Evolutionary conservation across 768 basidiomycete species (phyloP).

Genomic region (Tricholoma hemisulphureum): DNA sequence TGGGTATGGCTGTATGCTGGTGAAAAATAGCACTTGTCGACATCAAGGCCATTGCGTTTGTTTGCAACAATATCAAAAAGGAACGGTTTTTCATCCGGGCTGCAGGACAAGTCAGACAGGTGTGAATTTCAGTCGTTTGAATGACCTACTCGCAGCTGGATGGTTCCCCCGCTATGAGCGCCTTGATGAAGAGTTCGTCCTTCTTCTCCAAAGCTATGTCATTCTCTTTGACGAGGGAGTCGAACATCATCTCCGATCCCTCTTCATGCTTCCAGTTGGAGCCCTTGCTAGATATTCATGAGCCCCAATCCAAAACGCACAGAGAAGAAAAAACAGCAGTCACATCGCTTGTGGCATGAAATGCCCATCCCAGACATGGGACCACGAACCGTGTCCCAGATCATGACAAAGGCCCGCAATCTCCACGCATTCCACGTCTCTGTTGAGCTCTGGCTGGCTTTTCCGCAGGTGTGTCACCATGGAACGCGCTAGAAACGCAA

Average conservation of each 20-base stretch:
- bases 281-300: slow-evolving; percentile 36
- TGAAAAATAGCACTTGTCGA: slow-evolving; percentile 64
- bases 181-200: slow-evolving; percentile 67
- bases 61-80: slow-evolving; percentile 87
- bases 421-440: slow-evolving; percentile 75
- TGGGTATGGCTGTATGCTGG: neutral
- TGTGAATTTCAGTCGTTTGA: neutral
- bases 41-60: slow-evolving; percentile 77
- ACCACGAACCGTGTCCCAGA: slow-evolving; percentile 84
- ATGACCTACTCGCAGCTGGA: slow-evolving; percentile 51
- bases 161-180: slow-evolving; percentile 69
- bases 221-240: slow-evolving; percentile 60
- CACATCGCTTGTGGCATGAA: slow-evolving; percentile 72
- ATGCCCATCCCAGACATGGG: slow-evolving; percentile 75
- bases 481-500: slow-evolving; percentile 68
- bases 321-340: slow-evolving; percentile 21
- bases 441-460: slow-evolving; percentile 59
- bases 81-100: slow-evolving; percentile 59
- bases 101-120: slow-evolving; percentile 5
- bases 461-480: slow-evolving; percentile 56
- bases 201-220: slow-evolving; percentile 44
- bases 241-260: slow-evolving; percentile 82
- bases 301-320: neutral
- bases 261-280: slow-evolving; percentile 72
- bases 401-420: slow-evolving; percentile 84